phyloP scores from a whole-genome alignment of 768 basidiomycete species.

The Suillus tomentosus region DNA sequence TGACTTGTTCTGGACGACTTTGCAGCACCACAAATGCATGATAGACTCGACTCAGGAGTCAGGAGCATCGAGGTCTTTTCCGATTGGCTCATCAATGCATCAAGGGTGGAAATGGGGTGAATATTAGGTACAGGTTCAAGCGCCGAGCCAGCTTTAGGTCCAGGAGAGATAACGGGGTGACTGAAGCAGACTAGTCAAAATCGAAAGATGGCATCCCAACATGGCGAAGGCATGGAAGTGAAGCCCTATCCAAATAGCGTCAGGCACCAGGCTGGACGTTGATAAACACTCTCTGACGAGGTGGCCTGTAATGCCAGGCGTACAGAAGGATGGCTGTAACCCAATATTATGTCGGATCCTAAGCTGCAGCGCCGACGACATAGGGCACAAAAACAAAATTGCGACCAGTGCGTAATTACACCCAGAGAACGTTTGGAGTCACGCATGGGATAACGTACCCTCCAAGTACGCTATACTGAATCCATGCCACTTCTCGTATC shows the following conservation, averaged over 20 bases:
- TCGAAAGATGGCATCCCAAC: slow-evolving; percentile 25
- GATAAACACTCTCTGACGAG: slow-evolving; percentile 1
- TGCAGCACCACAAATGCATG: slow-evolving; percentile 31
- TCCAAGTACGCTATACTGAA: background rate
- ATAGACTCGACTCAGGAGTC: background rate
- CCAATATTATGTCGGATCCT: background rate
- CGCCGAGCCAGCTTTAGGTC: slow-evolving; percentile 57
- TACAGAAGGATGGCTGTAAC: slow-evolving; percentile 1
- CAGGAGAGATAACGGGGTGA: slow-evolving; percentile 53
- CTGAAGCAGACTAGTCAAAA: slow-evolving; percentile 34
- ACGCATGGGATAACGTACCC: background rate
- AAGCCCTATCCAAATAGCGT: slow-evolving; percentile 32
- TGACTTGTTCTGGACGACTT: slow-evolving; percentile 13
- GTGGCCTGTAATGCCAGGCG: slow-evolving; percentile 16
- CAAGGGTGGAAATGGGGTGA: slow-evolving; percentile 43
- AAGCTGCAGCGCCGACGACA: background rate
- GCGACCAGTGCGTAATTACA: background rate
- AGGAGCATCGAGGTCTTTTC: slow-evolving; percentile 31
- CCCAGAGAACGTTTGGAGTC: too few species aligned
- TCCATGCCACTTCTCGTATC: background rate
- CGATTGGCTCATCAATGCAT: slow-evolving; percentile 31
- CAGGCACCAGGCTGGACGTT: slow-evolving; percentile 20
- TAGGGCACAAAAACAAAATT: background rate
- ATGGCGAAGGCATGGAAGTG: slow-evolving; percentile 35
- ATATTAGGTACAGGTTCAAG: slow-evolving; percentile 67